These are phyloP conservation scores for Solanum sitiens DNA, from an alignment of 257 asterid genomes.

Conservation along the genomic window DNA sequence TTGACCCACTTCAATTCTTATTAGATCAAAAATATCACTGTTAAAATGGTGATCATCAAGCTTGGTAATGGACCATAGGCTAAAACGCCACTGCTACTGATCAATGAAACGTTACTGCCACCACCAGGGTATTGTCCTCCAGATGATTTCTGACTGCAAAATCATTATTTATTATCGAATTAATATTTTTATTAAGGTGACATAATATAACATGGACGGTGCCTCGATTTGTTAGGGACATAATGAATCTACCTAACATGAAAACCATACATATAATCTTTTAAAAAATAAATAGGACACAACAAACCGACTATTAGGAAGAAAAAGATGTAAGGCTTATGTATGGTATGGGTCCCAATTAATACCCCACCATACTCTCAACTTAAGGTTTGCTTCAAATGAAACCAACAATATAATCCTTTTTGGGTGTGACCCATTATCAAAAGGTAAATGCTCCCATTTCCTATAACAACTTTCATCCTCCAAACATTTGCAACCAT, in stretches of 20 bases:
- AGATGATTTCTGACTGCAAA: conserved; percentile 46
- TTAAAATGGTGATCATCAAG: background rate
- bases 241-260: background rate
- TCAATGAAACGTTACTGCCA: conserved; percentile 18
- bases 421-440: background rate
- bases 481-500: background rate
- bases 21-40: background rate
- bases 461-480: background rate
- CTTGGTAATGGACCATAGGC: background rate
- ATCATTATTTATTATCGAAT: background rate
- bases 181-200: background rate
- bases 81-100: conserved; percentile 16
- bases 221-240: background rate
- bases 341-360: background rate
- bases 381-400: background rate
- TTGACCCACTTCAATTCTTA: background rate
- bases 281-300: background rate
- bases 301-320: background rate
- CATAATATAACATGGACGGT: background rate
- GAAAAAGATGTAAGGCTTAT: background rate
- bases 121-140: conserved; percentile 26
- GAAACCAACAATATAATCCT: background rate
- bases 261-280: background rate
- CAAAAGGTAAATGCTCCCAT: background rate
- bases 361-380: background rate